These are phyloP conservation scores for Rosa rugosa DNA, from an alignment of 306 rosid species.

Conservation along the genomic window DNA sequence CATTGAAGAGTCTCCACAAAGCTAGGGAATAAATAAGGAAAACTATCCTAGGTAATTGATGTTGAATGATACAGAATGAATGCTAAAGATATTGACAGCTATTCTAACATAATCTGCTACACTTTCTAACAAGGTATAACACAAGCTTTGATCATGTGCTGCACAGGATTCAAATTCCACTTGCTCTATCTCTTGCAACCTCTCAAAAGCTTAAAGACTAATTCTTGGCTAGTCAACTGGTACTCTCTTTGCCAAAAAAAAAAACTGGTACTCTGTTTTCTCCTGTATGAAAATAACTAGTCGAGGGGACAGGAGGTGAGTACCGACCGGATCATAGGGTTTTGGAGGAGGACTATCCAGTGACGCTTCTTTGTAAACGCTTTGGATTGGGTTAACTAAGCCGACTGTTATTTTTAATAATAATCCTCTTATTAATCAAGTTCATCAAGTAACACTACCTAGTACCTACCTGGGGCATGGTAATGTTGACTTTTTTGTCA, in stretches of 20 bases:
- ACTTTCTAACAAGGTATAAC: not conserved
- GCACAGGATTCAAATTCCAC: conserved; percentile 9
- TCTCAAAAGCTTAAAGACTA: not conserved
- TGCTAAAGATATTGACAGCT: no score
- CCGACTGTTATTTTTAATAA: not conserved
- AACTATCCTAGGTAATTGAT: no score
- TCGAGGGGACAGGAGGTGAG: not conserved
- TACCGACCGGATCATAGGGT: not conserved
- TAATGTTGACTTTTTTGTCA: not conserved
- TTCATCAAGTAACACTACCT: not conserved
- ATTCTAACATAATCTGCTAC: no score
- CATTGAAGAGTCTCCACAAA: no score
- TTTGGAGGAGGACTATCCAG: not conserved
- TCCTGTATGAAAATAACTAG: not conserved
- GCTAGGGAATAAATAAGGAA: no score
- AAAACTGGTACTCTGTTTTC: not conserved
- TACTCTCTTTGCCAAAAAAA: no score
- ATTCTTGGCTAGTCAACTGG: not conserved
- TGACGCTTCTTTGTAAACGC: not conserved
- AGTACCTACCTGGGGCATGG: not conserved
- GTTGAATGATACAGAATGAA: no score
- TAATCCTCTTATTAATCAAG: not conserved
- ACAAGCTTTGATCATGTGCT: not conserved
- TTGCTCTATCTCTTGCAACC: not conserved
- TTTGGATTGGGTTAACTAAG: not conserved